These are phyloP conservation scores for Fusarium mexicanum DNA, from an alignment of 2,329 filamentous ascomycete species.

Conservation along the genomic window DNA sequence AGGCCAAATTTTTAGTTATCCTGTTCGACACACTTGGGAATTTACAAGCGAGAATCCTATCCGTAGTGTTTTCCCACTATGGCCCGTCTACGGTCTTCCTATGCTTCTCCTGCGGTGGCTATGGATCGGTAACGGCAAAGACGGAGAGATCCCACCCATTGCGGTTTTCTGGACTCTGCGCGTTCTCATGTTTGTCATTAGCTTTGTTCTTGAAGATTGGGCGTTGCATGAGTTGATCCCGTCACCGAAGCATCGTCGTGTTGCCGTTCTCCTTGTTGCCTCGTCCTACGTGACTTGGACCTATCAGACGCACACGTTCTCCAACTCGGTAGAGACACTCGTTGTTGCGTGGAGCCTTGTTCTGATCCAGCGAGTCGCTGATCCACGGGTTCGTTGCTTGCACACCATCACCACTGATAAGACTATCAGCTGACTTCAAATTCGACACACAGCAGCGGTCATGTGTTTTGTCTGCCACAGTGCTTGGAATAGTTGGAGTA, in stretches of 20 bases:
- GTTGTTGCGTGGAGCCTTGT: conserved; percentile 94
- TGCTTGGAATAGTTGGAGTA: conserved; percentile 83
- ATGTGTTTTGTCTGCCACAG: conserved; percentile 77
- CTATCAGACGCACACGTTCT: conserved; percentile 98
- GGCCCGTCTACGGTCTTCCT: conserved; percentile 92
- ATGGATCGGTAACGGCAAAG: conserved; percentile 83
- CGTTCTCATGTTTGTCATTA: conserved; percentile 90
- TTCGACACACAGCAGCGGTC: conserved; percentile 69
- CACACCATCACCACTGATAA: conserved; percentile 1
- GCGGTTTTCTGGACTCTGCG: conserved; percentile 90
- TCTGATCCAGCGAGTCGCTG: conserved; percentile 85
- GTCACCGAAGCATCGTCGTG: conserved; percentile 74
- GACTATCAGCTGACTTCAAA: conserved; percentile 39
- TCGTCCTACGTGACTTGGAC: conserved; percentile 99
- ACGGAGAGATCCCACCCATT: conserved; percentile 81
- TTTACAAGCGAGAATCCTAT: conserved; percentile 90
- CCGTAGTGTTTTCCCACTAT: conserved; percentile 95
- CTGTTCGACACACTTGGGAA: conserved; percentile 92
- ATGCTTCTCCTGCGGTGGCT: conserved; percentile 94
- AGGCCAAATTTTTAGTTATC: conserved; percentile 95
- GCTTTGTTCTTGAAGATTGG: conserved; percentile 98
- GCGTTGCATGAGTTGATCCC: conserved; percentile 91
- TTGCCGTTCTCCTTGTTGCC: conserved; percentile 84
- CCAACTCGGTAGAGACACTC: conserved; percentile 95
- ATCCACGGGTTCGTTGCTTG: conserved; percentile 71